These are phyloP conservation scores for Murraya koenigii DNA, from an alignment of 345 rosid species.

Conservation along the genomic window DNA sequence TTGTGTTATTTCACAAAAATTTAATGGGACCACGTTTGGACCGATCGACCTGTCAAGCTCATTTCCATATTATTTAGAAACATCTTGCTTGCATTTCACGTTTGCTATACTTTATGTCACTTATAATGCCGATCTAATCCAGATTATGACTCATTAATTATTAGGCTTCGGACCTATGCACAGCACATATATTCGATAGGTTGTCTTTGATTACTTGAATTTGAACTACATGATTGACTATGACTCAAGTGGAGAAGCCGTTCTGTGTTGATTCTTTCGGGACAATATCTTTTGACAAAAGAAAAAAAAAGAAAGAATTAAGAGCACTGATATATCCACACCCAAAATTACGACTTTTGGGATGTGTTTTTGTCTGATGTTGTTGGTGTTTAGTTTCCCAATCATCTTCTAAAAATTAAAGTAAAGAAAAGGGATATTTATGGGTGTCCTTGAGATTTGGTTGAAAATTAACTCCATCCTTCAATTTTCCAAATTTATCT, in stretches of 20 bases:
- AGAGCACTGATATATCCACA: too few species aligned
- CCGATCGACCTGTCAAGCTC: background rate
- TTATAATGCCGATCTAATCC: conserved; percentile 12
- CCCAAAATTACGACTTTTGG: too few species aligned
- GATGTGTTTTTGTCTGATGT: too few species aligned
- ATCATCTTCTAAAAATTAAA: too few species aligned
- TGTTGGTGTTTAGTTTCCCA: too few species aligned
- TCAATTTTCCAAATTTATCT: too few species aligned
- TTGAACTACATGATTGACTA: background rate
- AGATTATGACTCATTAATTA: background rate
- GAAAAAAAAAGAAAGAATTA: too few species aligned
- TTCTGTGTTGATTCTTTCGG: too few species aligned
- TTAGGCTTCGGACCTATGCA: background rate
- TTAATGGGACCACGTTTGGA: conserved; percentile 15
- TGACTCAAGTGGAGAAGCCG: background rate
- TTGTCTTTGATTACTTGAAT: background rate
- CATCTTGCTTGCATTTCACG: background rate
- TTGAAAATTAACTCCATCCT: too few species aligned
- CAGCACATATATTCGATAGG: background rate
- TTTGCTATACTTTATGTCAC: conserved; percentile 22
- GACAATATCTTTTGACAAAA: too few species aligned
- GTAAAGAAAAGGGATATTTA: too few species aligned
- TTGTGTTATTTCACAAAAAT: background rate
- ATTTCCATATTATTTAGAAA: background rate
- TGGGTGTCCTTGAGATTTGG: background rate